Base-by-base conservation (phyloP, 1,284 basidiomycete genomes). In the Xanthoconium separans region DNA sequence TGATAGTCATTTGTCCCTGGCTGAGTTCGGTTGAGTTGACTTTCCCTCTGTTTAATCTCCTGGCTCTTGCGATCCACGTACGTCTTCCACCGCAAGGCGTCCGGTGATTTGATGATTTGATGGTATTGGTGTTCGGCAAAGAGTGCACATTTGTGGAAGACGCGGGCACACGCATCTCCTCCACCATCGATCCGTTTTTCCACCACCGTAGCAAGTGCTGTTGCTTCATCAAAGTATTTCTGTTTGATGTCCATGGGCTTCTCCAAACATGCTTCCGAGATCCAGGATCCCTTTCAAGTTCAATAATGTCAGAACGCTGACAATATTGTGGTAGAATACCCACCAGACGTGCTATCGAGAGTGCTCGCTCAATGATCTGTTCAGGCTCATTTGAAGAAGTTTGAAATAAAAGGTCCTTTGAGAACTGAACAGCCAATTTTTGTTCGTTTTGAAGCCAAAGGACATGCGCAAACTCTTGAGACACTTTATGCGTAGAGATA, bases 71-170 rank as follows among this genome's bases (percentile, higher is more conserved):
- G 81, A 47, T 88, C 84, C n/a, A 84, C 78, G 61, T 92, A 92
- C 0, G 87, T 73, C 62, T 84, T 87, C 69, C 86, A 82, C 48
- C 89, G 77, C 40, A 87, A 69, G 3, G 82, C 79, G 58, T 96
- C 93, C 0, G 89, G 83, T 1, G 91, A 91, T 53, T 80, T 81
- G 22, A 79, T 70, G 40, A 90, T 79, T 2, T 82, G 74, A 54
- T 87, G 82, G 63, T 93, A 94, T 62, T 98, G 94, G 8, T 81
- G 77, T 65, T 98, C 93, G 0, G 95, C 89, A 65, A 98, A 98
- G 22, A 82, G 77, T 0, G 95, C 96, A 67, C 85, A 97, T 60
- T 91, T 82, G 61, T 90, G 86, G 62, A 82, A 92, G 30, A 98
- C 79, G n/a, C 78, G 75, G 9, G 87, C 86, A 44, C 78, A 79